phyloP scores from a whole-genome alignment of 2,329 filamentous ascomycete genomes.

The Incumbomyces lentus region DNA sequence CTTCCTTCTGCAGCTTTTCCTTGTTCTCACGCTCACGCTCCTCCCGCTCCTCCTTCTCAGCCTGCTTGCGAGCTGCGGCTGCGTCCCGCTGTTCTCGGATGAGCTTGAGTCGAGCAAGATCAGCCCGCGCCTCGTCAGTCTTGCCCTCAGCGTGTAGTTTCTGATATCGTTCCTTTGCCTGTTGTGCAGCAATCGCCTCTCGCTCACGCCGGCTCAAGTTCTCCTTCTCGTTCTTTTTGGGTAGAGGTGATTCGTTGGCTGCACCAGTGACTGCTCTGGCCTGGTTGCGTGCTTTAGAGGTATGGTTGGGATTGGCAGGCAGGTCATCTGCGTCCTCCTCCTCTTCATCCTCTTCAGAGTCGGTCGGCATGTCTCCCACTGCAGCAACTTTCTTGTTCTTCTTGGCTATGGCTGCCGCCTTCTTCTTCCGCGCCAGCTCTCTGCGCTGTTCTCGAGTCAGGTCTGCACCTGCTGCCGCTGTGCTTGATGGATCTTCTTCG shows the following conservation, averaged over 20 bases:
- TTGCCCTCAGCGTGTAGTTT: conserved; percentile 90
- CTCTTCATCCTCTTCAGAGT: conserved; percentile 39
- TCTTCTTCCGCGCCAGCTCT: conserved; percentile 78
- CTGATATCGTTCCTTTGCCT: conserved; percentile 81
- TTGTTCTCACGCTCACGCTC: conserved; percentile 30
- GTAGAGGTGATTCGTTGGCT: conserved; percentile 40
- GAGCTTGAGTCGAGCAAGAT: conserved; percentile 69
- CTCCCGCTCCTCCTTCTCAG: conserved; percentile 48
- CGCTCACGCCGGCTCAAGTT: conserved; percentile 58
- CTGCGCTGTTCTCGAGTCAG: conserved; percentile 80
- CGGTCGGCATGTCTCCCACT: conserved; percentile 75
- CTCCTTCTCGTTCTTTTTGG: conserved; percentile 40
- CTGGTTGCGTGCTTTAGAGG: conserved; percentile 56
- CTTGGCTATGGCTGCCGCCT: conserved; percentile 74
- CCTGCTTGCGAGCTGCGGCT: conserved; percentile 73
- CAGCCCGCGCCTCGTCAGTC: conserved; percentile 87
- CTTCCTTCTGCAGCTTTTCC: conserved; percentile 27
- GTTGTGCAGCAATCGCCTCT: conserved; percentile 74
- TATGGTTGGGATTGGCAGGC: conserved; percentile 85
- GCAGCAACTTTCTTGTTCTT: conserved; percentile 62
- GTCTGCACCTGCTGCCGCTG: conserved; percentile 32
- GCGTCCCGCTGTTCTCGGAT: conserved; percentile 80
- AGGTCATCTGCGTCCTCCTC: conserved; percentile 31
- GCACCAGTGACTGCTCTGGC: conserved; percentile 30
- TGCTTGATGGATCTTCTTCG: conserved; percentile 37